Percentiles rank a stretch among this genome's conserved stretches.
These are phyloP conservation scores for Carpinus viminea DNA, from an alignment of 306 rosid species.

Conservation along the genomic window DNA sequence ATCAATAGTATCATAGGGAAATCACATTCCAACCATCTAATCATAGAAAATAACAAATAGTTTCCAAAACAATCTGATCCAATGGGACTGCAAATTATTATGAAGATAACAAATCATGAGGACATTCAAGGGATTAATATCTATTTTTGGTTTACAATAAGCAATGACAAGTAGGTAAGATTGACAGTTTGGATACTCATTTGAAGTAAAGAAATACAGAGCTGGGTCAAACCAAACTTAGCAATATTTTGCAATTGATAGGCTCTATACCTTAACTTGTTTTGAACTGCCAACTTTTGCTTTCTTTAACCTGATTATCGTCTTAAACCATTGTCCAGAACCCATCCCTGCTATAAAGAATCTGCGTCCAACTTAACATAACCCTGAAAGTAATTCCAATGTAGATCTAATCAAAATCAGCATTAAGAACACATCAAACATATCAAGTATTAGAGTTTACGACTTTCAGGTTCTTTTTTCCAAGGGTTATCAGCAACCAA, in stretches of 20 bases:
- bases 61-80: constrained; percentile 17
- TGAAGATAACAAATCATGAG: background rate
- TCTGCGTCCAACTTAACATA: constrained; percentile 40
- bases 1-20: background rate
- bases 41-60: constrained; percentile 1
- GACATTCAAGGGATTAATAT: background rate
- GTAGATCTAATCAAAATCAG: constrained; percentile 33
- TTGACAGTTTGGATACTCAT: background rate
- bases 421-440: constrained; percentile 18
- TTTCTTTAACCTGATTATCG: constrained; percentile 61
- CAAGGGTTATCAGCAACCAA: constrained; percentile 4
- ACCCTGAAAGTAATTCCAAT: constrained; percentile 38
- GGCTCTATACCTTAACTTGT: constrained; percentile 62
- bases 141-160: background rate
- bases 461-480: background rate
- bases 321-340: constrained; percentile 91
- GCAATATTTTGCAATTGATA: constrained; percentile 7
- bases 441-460: constrained; percentile 9
- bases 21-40: constrained; percentile 1
- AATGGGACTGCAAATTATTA: background rate
- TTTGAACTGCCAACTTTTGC: constrained; percentile 60
- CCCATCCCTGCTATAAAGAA: constrained; percentile 56
- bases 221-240: constrained; percentile 14
- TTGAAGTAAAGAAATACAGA: background rate
- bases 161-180: background rate